phyloP scores from a whole-genome alignment of 495 filamentous ascomycete genomes.

The Trichocladium uniseriatum region DNA sequence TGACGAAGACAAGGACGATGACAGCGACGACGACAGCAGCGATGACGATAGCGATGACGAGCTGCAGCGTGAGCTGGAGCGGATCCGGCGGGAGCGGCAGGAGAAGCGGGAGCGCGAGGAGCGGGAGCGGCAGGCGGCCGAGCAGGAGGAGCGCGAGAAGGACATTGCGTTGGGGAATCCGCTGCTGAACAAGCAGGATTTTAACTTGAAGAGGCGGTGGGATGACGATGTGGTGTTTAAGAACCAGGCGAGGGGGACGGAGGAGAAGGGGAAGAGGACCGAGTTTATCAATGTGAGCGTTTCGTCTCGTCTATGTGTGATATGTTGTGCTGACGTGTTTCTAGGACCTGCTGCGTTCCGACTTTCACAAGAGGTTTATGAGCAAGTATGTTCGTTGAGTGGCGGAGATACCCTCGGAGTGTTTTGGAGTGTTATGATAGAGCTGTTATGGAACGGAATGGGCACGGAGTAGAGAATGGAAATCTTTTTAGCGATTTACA shows the following conservation, averaged over 20 bases:
- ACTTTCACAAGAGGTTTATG: slow-evolving; percentile 99
- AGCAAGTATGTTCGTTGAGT: slow-evolving; percentile 48
- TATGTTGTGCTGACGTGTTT: slow-evolving; percentile 9
- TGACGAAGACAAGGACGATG: slow-evolving; percentile 46
- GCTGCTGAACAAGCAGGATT: slow-evolving; percentile 67
- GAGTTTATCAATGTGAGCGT: slow-evolving; percentile 86
- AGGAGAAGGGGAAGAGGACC: slow-evolving; percentile 79
- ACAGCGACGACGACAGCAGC: slow-evolving; percentile 50
- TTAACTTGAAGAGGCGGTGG: slow-evolving; percentile 76
- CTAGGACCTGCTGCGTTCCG: slow-evolving; percentile 81
- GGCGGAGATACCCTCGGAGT: slow-evolving; percentile 1
- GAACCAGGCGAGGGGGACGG: slow-evolving; percentile 92
- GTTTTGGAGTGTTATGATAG: neutral
- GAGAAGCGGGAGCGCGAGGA: slow-evolving; percentile 84
- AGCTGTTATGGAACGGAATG: neutral
- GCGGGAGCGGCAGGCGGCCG: slow-evolving; percentile 61
- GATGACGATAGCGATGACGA: slow-evolving; percentile 90
- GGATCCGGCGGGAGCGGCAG: slow-evolving; percentile 82
- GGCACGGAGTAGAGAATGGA: too few species aligned
- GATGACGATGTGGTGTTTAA: slow-evolving; percentile 99
- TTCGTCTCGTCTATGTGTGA: neutral
- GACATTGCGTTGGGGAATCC: slow-evolving; percentile 93
- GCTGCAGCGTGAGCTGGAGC: slow-evolving; percentile 83
- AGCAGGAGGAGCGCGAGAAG: slow-evolving; percentile 72
- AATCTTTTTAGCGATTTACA: neutral